Evolutionary conservation across 768 basidiomycete genomes (phyloP), one percentile per base, ranked within the genome.

Genomic region (Suillus lakei): DNA sequence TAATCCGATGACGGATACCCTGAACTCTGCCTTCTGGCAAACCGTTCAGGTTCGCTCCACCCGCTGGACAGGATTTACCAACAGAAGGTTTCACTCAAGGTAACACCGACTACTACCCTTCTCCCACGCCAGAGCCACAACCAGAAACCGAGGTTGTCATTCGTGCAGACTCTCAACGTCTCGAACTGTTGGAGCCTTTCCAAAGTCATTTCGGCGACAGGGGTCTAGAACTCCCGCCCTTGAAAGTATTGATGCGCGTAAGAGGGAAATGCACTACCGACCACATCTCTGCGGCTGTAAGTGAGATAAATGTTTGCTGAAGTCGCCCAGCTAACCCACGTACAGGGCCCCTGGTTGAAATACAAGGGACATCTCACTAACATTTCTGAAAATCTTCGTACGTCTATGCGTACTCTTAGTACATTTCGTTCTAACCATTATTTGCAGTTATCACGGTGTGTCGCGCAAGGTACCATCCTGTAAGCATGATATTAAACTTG

Each of bases 211-310:
- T 98, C 73, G 83, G 82, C 18, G 66, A 78, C 18, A 79, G 85
- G 64, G 85, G 84, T 16, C 76, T 89, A 43, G 98, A 99, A 80
- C 82, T 99, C 18, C 91, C 95, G 10, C 70, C 85, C 28, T 80
- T 98, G 76, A 93, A 88, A 71, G 93, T 97, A 60, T 77, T 99
- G 59, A 88, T 99, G 85, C 82, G 95, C 36, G 94, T 99, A 8
- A 83, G 93, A 68, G 98, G 98, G n/a, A 99, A 99, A 80, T 99
- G 98, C 77, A 99, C 98, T 15, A 99, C 98, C 21, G 98, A 99
- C 73, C 98, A 99, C 74, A 99, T 99, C 64, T 96, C 93, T 39
- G 98, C 98, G 44, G 98, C 98, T 38, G 92, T 93, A 70, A 60
- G 89, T 80, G 21, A 6, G 18, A 30, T 41, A 6, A 4, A 41